Base-by-base conservation (phyloP, 2,329 filamentous ascomycete genomes). In the Penicillium sp. region DNA sequence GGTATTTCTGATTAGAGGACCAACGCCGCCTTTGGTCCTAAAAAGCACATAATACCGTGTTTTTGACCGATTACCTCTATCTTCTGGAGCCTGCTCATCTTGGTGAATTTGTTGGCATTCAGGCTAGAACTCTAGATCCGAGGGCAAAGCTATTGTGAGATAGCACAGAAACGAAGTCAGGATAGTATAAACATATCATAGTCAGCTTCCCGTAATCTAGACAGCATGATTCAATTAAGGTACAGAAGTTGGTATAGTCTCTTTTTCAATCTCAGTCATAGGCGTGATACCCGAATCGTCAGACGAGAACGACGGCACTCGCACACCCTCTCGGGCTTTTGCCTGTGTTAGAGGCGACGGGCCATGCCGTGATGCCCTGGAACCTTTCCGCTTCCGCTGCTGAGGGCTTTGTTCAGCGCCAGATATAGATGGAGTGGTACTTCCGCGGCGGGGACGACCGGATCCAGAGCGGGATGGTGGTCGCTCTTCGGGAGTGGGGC, bases 401-500 rank as follows among this genome's bases (percentile, higher is more conserved):
- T 69, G 67, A 15, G 65, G 67, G 11, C 52, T 63, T 2, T 67
- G 64, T 51, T 72, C 70, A 23, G 60, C 57, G n/a, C 65, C 63
- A 1, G 66, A 66, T 27, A 62, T 58, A n/a, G 67, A 66, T 6
- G 67, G 61, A n/a, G 67, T 67, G 8, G 64, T 66, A 46, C 72
- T 75, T 33, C 73, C 67, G 25, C 74, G 68, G 18, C 74, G 72
- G 23, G 69, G 66, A 49, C 70, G 68, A 40, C 67, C 64, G 14
- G 65, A 58, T 6, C 71, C 71, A 15, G 69, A 72, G 27, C 67
- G 63, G 2, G 68, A 70, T 2, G 68, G 66, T n/a, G 67, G 68
- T n/a, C 71, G 68, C 20, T 76, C 74, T 44, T 76, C 66, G 26
- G 71, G 69, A 27, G 75, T 77, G 25, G 69, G 73, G 57, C 75